Conservation (phyloP, 73 alveolate genomes). For the Vitrella brassicaformis region DNA sequence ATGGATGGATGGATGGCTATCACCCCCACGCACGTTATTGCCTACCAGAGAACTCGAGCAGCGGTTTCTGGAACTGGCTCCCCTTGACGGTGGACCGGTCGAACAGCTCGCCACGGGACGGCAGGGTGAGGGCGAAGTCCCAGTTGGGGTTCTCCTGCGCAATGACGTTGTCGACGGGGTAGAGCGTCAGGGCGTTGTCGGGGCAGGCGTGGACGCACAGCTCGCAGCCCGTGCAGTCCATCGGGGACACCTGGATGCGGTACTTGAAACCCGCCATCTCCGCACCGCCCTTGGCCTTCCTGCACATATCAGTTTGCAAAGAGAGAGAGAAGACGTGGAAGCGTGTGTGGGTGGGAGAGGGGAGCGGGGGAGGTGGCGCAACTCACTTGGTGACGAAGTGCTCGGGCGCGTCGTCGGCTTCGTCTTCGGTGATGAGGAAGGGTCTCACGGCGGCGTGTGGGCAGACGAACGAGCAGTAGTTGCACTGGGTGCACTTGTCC, state of each 20-base stretch:
- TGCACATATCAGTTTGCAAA: too few relatives aligned
- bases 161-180: slow-evolving; percentile 14
- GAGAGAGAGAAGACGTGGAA: too few relatives aligned
- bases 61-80: slow-evolving; percentile 6
- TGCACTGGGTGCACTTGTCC: slow-evolving; percentile 44
- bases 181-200: slow-evolving; percentile 15
- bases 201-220: slow-evolving; percentile 38
- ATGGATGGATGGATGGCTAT: neutral
- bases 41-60: neutral
- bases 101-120: slow-evolving; percentile 16
- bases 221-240: slow-evolving; percentile 41
- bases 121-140: slow-evolving; percentile 22
- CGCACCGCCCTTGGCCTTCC: slow-evolving; percentile 26
- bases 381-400: slow-evolving; percentile 6
- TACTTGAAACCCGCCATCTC: slow-evolving; percentile 12
- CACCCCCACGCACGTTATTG: neutral
- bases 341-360: too few relatives aligned
- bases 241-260: slow-evolving; percentile 39
- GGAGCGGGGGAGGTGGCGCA: too few relatives aligned
- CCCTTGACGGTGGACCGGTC: slow-evolving; percentile 42
- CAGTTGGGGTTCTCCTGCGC: slow-evolving; percentile 18
- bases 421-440: slow-evolving; percentile 12
- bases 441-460: slow-evolving; percentile 40
- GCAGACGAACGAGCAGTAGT: slow-evolving; percentile 33
- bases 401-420: slow-evolving; percentile 10